Evolutionary conservation across 2,329 filamentous ascomycete species (phyloP), one percentile per base, ranked within the genome.

Genomic region (Meredithiella fracta): DNA sequence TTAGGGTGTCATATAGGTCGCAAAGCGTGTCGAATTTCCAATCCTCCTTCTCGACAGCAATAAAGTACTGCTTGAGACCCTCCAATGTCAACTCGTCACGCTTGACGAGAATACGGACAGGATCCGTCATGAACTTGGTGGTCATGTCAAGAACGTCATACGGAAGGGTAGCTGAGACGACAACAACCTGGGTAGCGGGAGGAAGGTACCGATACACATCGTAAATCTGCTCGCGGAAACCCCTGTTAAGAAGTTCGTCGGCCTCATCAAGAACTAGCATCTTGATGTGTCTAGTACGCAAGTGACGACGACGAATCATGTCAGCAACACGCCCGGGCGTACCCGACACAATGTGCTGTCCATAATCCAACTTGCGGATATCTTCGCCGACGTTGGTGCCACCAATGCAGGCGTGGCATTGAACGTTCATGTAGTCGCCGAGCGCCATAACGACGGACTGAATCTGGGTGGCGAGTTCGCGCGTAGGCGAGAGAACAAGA

Each of bases 351-450:
- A 98, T 91, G 67, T 98, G 92, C 69, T 95, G 92, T 61, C 92
- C 92, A 65, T 97, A 92, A 68, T 97, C 89, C 60, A 98, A 86
- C 73, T 94, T 94, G 68, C 87, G 84, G 63, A 98, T 98, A 67
- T 98, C 92, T 68, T 97, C 92, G 63, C 92, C 89, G 38, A 98
- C 90, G 66, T 95, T 97, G 62, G 92, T 98, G 59, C 92, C 92
- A 62, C 92, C 92, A 65, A 98, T 97, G 71, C 92, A 98, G 59
- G 92, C 91, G 65, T 98, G 92, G 72, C 92, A 98, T 71, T 98
- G 90, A 2, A 98, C 88, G 67, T 96, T 96, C 92, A 98, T 97
- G 76, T 96, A 98, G 71, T 98, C 92, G 62, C 92, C 92, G n/a
- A 98, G 80, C n/a, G 92, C 92, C 82, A 97, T 94, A 63, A 98